Percentiles rank a stretch among this genome's conserved stretches.
phyloP scores from a whole-genome alignment of 495 filamentous ascomycete genomes.

The Lentithecium fluviatile region DNA sequence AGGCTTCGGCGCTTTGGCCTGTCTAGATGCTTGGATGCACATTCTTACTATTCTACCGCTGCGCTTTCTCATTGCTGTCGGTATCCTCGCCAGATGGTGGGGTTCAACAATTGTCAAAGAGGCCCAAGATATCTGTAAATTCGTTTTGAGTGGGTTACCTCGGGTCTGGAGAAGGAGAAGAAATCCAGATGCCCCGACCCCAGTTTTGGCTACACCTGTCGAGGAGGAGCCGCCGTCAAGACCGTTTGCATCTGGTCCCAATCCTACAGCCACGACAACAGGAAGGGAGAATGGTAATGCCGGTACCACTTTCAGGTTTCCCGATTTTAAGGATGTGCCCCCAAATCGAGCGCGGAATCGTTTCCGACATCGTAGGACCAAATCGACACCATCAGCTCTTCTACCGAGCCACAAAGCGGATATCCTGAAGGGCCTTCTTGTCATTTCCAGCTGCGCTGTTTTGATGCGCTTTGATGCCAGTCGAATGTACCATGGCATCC shows the following conservation, averaged over 20 bases:
- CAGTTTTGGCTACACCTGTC: constrained; percentile 31
- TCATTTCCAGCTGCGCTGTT: constrained; percentile 76
- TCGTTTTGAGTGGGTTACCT: constrained; percentile 71
- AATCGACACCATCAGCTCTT: constrained; percentile 79
- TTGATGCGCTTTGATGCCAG: constrained; percentile 94
- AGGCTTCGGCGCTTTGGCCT: constrained; percentile 83
- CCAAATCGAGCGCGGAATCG: constrained; percentile 34
- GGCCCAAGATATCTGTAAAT: constrained; percentile 62
- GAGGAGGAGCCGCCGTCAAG: constrained; percentile 38
- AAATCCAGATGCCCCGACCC: constrained; percentile 31
- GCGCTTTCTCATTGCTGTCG: constrained; percentile 79
- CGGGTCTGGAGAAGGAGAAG: constrained; percentile 65
- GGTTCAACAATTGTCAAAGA: constrained; percentile 63
- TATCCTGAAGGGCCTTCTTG: constrained; percentile 82
- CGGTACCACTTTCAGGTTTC: background rate
- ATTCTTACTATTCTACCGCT: constrained; percentile 93
- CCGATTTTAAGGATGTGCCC: constrained; percentile 15
- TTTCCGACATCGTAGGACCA: constrained; percentile 69
- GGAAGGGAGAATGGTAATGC: constrained; percentile 30
- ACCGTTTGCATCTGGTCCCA: constrained; percentile 29
- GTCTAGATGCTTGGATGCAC: constrained; percentile 95
- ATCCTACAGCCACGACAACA: background rate
- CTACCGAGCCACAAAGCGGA: constrained; percentile 92
- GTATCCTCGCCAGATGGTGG: constrained; percentile 75
- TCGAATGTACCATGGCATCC: constrained; percentile 97